Evolutionary conservation across 768 basidiomycete genomes (phyloP).

Genomic region (Mycena vulgaris): DNA sequence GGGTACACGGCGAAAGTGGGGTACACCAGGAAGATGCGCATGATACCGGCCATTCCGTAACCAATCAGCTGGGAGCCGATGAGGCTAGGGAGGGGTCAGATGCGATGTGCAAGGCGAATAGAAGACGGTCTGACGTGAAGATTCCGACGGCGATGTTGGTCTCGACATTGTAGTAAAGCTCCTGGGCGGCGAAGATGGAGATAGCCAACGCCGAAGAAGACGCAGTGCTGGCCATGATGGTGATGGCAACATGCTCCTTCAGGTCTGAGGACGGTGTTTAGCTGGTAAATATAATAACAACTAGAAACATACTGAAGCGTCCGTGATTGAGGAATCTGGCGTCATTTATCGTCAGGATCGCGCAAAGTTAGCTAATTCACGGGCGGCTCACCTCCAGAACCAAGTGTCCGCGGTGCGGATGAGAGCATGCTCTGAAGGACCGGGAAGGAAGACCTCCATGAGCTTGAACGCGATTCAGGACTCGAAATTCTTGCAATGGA

Average conservation of each 20-base stretch:
- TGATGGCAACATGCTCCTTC: slow-evolving; percentile 69
- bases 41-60: slow-evolving; percentile 55
- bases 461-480: slow-evolving; percentile 29
- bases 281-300: not conserved
- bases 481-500: not conserved
- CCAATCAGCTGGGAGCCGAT: slow-evolving; percentile 57
- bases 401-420: slow-evolving; percentile 46
- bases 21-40: slow-evolving; percentile 64
- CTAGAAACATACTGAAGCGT: slow-evolving; percentile 63
- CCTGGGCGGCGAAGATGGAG: slow-evolving; percentile 68
- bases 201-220: slow-evolving; percentile 66
- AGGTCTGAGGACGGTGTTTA: slow-evolving; percentile 41
- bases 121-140: slow-evolving; percentile 54
- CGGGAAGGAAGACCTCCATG: slow-evolving; percentile 50
- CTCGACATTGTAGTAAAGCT: slow-evolving; percentile 64
- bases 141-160: slow-evolving; percentile 59
- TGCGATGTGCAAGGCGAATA: too few species aligned
- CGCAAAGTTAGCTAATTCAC: not conserved
- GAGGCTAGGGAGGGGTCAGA: slow-evolving; percentile 34
- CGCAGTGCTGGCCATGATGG: slow-evolving; percentile 70
- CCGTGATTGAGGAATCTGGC: slow-evolving; percentile 64
- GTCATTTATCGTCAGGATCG: not conserved
- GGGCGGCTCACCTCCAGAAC: slow-evolving; percentile 51
- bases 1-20: slow-evolving; percentile 62
- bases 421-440: slow-evolving; percentile 40